Evolutionary conservation across 495 filamentous ascomycete genomes (phyloP), one percentile per base, ranked within the genome.

Genomic region (Pyronema domesticum): DNA sequence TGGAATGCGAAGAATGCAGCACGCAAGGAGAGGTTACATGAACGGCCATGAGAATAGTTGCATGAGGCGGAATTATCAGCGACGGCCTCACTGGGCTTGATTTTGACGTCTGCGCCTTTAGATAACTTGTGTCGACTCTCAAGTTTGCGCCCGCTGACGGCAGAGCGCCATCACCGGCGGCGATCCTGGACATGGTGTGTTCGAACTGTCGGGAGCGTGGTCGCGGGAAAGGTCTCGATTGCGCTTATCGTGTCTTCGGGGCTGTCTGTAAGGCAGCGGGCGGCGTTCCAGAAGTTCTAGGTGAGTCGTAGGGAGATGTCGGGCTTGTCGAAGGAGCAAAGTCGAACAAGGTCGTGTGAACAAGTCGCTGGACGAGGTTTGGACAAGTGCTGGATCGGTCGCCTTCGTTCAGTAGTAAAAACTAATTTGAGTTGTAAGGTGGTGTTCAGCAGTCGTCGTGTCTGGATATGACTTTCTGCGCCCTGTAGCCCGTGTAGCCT

Each of bases 31-130:
- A 47, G 13, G 13, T 13, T 47, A 30, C 45, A 53, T 43, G 37
- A 10, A 53, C 37, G 7, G 50, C 50, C 14, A 40, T 43, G 7
- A 67, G 47, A 9, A 63, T 43, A 36, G 48, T 54, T 42, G 53
- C 44, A 36, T 23, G 35, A 13, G 54, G 37, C 17, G 53, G 60
- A 46, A 64, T 59, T 34, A 55, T 43, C 19, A 59, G 56, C 5
- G 36, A 51, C 37, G 53, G 58, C 18, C 60, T 46, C 43, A 46
- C 46, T 3, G 46, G 36, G 30, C 34, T 19, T 30, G 23, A 30
- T 54, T 53, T 46, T 14, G 18, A 47, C 23, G 45, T 10, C 10
- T 47, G 18, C 18, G 45, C n/a, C 13, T 10, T n/a, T 14, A 19
- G 17, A 47, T 19, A 23, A 47, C 10, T 47, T 15, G 18, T 19